Evolutionary conservation across 768 basidiomycete species (phyloP).

Genomic region (Russula ochroleuca): DNA sequence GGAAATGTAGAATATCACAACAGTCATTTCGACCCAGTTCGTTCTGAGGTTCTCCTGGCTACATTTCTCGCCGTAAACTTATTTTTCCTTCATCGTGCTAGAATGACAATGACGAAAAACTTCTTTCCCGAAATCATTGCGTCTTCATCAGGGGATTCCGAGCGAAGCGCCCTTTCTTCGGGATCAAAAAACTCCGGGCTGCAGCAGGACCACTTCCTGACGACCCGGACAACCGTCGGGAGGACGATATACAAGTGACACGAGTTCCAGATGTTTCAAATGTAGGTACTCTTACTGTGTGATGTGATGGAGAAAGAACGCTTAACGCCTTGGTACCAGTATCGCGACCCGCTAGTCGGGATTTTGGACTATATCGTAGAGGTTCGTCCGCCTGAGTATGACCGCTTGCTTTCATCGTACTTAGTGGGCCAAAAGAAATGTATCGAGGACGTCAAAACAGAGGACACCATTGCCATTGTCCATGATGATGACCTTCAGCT

Average conservation of each 20-base stretch:
- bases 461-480: conserved; percentile 9
- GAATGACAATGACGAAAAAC: too few species aligned
- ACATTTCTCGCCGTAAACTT: background rate
- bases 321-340: background rate
- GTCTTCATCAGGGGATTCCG: conserved; percentile 18
- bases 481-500: conserved; percentile 19
- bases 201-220: background rate
- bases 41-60: background rate
- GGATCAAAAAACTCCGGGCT: background rate
- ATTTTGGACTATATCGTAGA: conserved; percentile 17
- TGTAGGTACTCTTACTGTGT: background rate
- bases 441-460: background rate
- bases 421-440: conserved; percentile 1
- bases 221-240: too few species aligned
- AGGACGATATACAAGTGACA: background rate
- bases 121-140: conserved; percentile 6
- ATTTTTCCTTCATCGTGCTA: background rate
- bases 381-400: background rate
- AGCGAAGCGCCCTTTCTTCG: conserved; percentile 12
- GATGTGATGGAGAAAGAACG: background rate
- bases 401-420: background rate
- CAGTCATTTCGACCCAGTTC: background rate
- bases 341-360: conserved; percentile 13
- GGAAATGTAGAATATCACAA: background rate
- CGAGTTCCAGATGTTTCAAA: background rate